Evolutionary conservation across 1,284 basidiomycete genomes (phyloP), one percentile per base, ranked within the genome.

Genomic region (Naganishia cerealis): DNA sequence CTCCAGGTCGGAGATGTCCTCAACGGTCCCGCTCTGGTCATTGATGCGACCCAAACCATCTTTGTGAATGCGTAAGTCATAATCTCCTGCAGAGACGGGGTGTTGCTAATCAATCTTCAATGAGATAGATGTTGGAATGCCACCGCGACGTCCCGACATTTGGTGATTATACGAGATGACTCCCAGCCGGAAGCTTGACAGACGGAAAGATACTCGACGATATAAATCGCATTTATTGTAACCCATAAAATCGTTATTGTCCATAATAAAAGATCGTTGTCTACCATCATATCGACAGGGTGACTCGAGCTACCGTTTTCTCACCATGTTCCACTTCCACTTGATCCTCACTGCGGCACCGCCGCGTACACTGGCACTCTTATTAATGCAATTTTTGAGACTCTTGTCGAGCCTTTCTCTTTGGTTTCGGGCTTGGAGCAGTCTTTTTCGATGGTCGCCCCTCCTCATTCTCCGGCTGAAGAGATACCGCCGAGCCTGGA

Each of bases 31-130:
- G 90, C 91, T 26, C 88, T 94, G 85, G 87, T 95, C 70, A 90
- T 96, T 72, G 93, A 96, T 78, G 84, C 91, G 74, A 96, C 93
- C 16, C 93, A 95, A 82, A 95, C 92, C 33, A 91, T 95, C 70
- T 87, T 94, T 43, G 78, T 94, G 24, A 71, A 69, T 62, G 40
- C 52, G 68, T 66, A 18, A 68, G 67, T 68, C 18, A 33, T n/a
- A 57, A 43, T 18, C 24, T 15, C 9, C 33, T 21, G 39, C 16
- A 2, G 18, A 38, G 16, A 50, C 36, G 10, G n/a, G 10, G 42
- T 36, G 24, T 29, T 56, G 9, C 40, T 40, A 18, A 29, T n/a
- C 15, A 13, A 26, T 16, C n/a, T n/a, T n/a, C 15, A n/a, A 43
- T 26, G 26, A 21, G 38, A 33, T 57, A 73, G 70, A 9, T 68